Evolutionary conservation across 129 eudicot species (phyloP), one percentile per base, ranked within the genome.

Genomic region (Escallonia rubra): DNA sequence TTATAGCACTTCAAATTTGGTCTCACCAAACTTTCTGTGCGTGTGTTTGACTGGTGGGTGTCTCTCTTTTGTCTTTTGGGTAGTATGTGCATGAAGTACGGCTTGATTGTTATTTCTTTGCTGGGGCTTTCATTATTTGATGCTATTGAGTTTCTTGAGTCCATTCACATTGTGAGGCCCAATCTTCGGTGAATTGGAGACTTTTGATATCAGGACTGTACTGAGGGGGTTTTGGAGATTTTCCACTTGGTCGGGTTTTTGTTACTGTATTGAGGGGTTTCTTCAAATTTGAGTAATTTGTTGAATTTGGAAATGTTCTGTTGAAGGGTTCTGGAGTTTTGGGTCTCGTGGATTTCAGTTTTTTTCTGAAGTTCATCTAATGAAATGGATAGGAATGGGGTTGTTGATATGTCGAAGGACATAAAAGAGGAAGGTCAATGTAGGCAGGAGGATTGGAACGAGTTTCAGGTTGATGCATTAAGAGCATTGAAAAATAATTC

Each of bases 321-420:
- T 44, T 70, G 74, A 66, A 59, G 64, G 47, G 8, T 63, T 70
- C 16, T 12, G 5, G 52, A 47, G 53, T 41, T 57, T 65, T 71
- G 63, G 57, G 69, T 45, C 41, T 54, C 62, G 52, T 51, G 59
- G 59, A n/a, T 76, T 70, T 53, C 23, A 14, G 44, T 63, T 0
- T 23, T 73, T 63, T 10, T 69, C 44, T 69, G 69, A 69, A 72
- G 72, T 6, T 41, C 48, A 42, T 51, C 75, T 62, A 61, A 81
- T 83, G 90, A 81, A 49, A 87, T 87, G 95, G 84, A 75, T 52
- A 45, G 47, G 59, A 81, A 84, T 71, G 81, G 63, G 59, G 59
- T 48, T 63, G 56, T 56, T 43, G 71, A 67, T 59, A 55, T 8
- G 44, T 70, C 61, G 13, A 45, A 34, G 9, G 45, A 34, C 59